Evolutionary conservation across 176 grass and related monocot species (phyloP).

Genomic region (Musa itinerans): DNA sequence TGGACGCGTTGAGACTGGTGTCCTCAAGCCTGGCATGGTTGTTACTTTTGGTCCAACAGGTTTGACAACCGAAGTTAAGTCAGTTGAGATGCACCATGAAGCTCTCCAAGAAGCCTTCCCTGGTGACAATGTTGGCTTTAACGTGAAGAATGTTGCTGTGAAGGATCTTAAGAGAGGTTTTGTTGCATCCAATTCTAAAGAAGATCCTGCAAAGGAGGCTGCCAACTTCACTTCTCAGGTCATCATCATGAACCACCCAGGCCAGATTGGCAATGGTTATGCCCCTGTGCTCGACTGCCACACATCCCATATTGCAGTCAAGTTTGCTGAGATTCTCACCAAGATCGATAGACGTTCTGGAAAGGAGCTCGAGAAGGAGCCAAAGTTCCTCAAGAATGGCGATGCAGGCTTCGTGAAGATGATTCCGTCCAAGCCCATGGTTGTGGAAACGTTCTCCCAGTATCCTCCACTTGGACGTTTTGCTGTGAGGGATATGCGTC

Average conservation of each 20-base stretch:
- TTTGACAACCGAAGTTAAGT: slow-evolving; percentile 82
- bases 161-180: slow-evolving; percentile 86
- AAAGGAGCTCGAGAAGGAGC: slow-evolving; percentile 86
- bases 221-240: slow-evolving; percentile 81
- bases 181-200: slow-evolving; percentile 84
- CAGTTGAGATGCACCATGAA: slow-evolving; percentile 96
- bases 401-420: slow-evolving; percentile 88
- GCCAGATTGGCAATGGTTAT: slow-evolving; percentile 78
- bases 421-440: slow-evolving; percentile 95
- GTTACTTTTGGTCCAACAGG: slow-evolving; percentile 71
- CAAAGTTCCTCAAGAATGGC: slow-evolving; percentile 90
- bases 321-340: slow-evolving; percentile 76
- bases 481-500: slow-evolving; percentile 66
- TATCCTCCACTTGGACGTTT: slow-evolving; percentile 73
- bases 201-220: slow-evolving; percentile 86
- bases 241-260: slow-evolving; percentile 98
- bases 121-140: slow-evolving; percentile 75
- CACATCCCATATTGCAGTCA: slow-evolving; percentile 89
- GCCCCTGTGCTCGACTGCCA: slow-evolving; percentile 84
- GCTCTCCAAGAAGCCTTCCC: slow-evolving; percentile 64
- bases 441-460: slow-evolving; percentile 60
- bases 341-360: slow-evolving; percentile 87
- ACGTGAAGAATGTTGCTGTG: slow-evolving; percentile 78
- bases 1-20: slow-evolving; percentile 70
- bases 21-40: slow-evolving; percentile 75